A percentile compares a stretch with the other conserved stretches of the same genome.
phyloP scores from a whole-genome alignment of 768 basidiomycete species.

The Naganishia randhawae region DNA sequence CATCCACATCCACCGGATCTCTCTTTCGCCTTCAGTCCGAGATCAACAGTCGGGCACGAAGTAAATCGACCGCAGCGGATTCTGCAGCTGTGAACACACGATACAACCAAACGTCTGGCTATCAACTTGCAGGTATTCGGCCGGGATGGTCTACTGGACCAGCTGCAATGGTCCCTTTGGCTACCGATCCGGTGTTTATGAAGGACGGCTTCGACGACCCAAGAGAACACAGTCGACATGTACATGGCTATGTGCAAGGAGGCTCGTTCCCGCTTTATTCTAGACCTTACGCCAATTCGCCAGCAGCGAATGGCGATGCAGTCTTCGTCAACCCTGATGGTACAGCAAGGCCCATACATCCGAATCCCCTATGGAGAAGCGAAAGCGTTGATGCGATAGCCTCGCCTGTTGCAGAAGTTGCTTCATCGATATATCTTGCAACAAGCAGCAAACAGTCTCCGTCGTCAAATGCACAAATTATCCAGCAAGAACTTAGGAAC shows the following conservation, averaged over 20 bases:
- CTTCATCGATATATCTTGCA: background rate
- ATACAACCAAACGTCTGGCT: conserved; percentile 11
- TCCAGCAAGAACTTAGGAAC: conserved; percentile 22
- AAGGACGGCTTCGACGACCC: background rate
- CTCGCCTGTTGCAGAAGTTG: background rate
- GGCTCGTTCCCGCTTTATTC: conserved; percentile 15
- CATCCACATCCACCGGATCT: conserved; percentile 25
- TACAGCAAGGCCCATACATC: background rate
- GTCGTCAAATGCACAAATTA: conserved; percentile 20
- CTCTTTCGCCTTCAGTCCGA: conserved; percentile 22
- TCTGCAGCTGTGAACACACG: background rate
- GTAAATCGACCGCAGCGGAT: conserved; percentile 19
- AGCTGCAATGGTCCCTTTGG: background rate
- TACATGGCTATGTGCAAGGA: conserved; percentile 3
- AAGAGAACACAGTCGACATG: background rate
- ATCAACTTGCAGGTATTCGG: conserved; percentile 10
- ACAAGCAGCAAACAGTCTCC: background rate
- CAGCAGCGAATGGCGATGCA: background rate
- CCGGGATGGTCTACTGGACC: conserved; percentile 12
- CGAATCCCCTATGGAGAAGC: background rate
- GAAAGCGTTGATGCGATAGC: background rate
- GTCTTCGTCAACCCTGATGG: background rate
- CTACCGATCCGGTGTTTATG: background rate
- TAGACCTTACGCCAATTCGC: conserved; percentile 3
- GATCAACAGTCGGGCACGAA: conserved; percentile 19